Evolutionary conservation across 257 asterid genomes (phyloP), one percentile per base, ranked within the genome.

Genomic region (Capsicum baccatum): DNA sequence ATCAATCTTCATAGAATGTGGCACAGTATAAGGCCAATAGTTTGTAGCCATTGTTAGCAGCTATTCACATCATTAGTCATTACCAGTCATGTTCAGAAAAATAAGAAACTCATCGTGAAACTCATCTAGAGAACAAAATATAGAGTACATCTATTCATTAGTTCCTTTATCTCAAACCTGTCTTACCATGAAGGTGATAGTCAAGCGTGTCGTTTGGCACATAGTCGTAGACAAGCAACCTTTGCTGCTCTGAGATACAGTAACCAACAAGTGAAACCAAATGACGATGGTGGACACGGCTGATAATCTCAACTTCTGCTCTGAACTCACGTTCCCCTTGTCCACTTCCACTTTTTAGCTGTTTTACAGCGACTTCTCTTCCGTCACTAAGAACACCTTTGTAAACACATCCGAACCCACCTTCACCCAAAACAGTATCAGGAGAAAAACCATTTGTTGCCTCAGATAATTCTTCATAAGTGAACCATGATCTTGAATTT

Each of bases 311-410:
- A 57, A 94, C 97, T 89, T 94, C 98, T 37, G 98, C 98, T 91
- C 93, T 89, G 87, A 94, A 94, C 84, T 94, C 98, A 35, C 97
- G 96, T 85, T 94, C 98, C 71, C 98, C 98, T 88, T 94, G 98
- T 82, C 97, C 97, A 66, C 98, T 92, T 26, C 98, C 98, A 84
- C 85, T 93, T 85, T 93, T 95, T 85, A 95, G 86, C 90, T 93
- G 97, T 86, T 95, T 95, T 87, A 95, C 98, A 56, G 98, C 98
- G 26, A 95, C 96, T 87, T 84, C 95, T 87, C 96, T 88, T 82
- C 98, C 97, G 79, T 95, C 97, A 21, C 70, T 83, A 67, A 95
- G 84, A 81, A 90, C 89, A 78, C 98, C 98, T 89, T 95, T 95
- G 86, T 92, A 95, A 85, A 95, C 98, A 86, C 89, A 91, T 63